A percentile compares a stretch with the other conserved stretches of the same genome.
Conservation (phyloP, 2,329 filamentous ascomycete genomes). For the Scytalidium lignicola region DNA sequence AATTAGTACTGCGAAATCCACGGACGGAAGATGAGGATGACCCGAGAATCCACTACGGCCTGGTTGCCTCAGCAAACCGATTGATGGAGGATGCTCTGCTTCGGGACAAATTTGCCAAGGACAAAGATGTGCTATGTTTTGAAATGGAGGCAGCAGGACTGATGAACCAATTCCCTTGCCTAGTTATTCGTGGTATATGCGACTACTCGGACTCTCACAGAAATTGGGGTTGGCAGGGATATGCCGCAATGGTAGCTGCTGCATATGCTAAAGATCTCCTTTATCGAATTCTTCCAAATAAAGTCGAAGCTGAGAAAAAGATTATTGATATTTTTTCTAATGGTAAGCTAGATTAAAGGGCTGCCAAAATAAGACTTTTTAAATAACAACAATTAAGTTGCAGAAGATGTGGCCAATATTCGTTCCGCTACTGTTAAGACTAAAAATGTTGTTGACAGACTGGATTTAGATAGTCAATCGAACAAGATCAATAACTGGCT, state of each 20-base stretch:
- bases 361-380: too few species aligned
- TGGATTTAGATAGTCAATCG: not conserved
- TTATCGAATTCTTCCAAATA: constrained; percentile 7
- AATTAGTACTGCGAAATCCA: constrained; percentile 6
- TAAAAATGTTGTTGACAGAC: too few species aligned
- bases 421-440: too few species aligned
- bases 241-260: constrained; percentile 2
- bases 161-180: constrained; percentile 22
- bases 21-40: constrained; percentile 10
- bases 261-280: constrained; percentile 14
- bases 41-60: constrained; percentile 26
- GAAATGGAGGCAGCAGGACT: constrained; percentile 27
- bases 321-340: too few species aligned
- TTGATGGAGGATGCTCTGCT: constrained; percentile 24
- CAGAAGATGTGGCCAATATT: too few species aligned
- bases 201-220: constrained; percentile 26
- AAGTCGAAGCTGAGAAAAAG: constrained; percentile 11
- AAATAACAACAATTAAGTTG: too few species aligned
- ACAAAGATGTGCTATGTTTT: constrained; percentile 23
- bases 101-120: constrained; percentile 20
- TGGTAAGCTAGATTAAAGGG: too few species aligned
- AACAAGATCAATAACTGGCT: constrained; percentile 25
- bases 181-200: constrained; percentile 27
- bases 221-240: constrained; percentile 3
- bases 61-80: constrained; percentile 27